phyloP scores from a whole-genome alignment of 371 early-diverging fungal genomes.

The Mycotypha africana region DNA sequence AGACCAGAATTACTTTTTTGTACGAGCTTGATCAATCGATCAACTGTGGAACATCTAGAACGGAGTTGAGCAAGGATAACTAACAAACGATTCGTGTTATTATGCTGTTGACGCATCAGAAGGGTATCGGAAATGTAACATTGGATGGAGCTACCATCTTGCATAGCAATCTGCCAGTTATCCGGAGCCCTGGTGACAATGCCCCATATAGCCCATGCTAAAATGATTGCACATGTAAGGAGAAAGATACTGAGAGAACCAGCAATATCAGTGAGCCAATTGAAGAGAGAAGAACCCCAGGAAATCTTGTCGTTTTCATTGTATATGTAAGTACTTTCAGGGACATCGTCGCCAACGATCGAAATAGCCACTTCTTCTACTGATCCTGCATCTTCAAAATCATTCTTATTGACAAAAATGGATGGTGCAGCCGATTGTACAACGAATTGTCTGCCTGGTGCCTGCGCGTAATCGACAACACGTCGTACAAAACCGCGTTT shows the following conservation, averaged over 20 bases:
- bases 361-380: neutral
- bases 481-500: no score
- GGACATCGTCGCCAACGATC: neutral
- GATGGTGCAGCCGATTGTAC: slow-evolving; percentile 15
- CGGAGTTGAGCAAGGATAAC: slow-evolving; percentile 9
- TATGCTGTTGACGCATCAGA: slow-evolving; percentile 22
- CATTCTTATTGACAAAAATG: neutral
- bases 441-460: slow-evolving; percentile 12
- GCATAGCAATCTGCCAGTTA: slow-evolving; percentile 21
- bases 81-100: slow-evolving; percentile 4
- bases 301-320: slow-evolving; percentile 1
- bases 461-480: no score
- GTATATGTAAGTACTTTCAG: neutral
- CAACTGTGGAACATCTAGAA: slow-evolving; percentile 6
- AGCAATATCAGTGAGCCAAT: slow-evolving; percentile 6
- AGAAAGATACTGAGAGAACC: slow-evolving; percentile 12
- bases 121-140: slow-evolving; percentile 19
- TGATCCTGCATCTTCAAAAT: neutral
- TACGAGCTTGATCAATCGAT: slow-evolving; percentile 4
- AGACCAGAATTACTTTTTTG: neutral
- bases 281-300: slow-evolving; percentile 5
- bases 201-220: slow-evolving; percentile 14
- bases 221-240: slow-evolving; percentile 1
- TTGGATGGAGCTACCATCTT: slow-evolving; percentile 17
- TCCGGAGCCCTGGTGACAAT: slow-evolving; percentile 10